Evolutionary conservation across 2,329 filamentous ascomycete species (phyloP), one percentile per base, ranked within the genome.

Genomic region (Sclerotinia subarctica): DNA sequence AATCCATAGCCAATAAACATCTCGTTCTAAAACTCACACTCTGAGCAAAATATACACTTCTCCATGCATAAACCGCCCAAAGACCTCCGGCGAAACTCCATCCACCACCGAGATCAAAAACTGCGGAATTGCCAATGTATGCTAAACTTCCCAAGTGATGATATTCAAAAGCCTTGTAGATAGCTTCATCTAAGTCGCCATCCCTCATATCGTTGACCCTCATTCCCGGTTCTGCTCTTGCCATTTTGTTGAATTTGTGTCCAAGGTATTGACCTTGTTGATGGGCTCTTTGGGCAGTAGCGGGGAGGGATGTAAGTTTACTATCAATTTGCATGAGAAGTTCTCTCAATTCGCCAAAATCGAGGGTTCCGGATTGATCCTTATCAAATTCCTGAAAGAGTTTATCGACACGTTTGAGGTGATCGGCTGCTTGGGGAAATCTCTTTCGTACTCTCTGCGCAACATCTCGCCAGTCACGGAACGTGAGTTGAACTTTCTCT

Each of bases 21-120:
- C 94, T 87, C 35, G 95, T 99, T 73, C 95, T 84, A 69, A 98
- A 85, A 79, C 94, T 97, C 59, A 99, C 95, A 76, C 93, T 97
- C 83, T 99, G 93, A 17, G 95, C 93, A 82, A 99, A 99, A 80
- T 99, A 99, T 19, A 97, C 90, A 72, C 92, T 94, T 70, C 95
- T 84, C 95, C 95, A 99, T 46, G 97, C 87, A 78, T 99, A 99
- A 60, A 98, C 94, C 0, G 94, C 95, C 84, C 96, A 85, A 57
- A 99, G 80, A 0, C 95, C 95, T 63, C 95, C 95, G 1, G 88
- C 88, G 68, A 95, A 81, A 74, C 85, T 94, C 82, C 90, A 85
- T 0, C 93, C 94, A 54, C 89, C 86, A 10, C 87, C 87, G 66
- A 95, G 87, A 77, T 99, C 95, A 75, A 99, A 99, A 52, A 99